Evolutionary conservation across 2,329 filamentous ascomycete species (phyloP).

Genomic region (Aspergillus pseudoviridinutans): DNA sequence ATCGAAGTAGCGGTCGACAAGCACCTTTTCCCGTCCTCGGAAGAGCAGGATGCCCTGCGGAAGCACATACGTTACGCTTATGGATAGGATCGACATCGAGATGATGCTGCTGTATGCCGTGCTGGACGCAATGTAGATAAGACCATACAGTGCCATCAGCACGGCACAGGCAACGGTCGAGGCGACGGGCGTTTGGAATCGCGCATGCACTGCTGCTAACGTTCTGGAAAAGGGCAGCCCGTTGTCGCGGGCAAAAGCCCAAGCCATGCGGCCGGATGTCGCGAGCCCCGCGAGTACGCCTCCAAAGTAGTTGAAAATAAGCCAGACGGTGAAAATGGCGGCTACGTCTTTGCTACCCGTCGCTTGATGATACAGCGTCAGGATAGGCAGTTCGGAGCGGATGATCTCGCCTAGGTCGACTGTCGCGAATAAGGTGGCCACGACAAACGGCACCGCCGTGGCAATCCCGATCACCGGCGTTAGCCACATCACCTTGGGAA

Average conservation of each 20-base stretch:
- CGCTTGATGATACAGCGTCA: constrained; percentile 17
- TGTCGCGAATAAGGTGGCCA: constrained; percentile 19
- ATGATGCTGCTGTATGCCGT: constrained; percentile 42
- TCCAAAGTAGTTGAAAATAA: constrained; percentile 39
- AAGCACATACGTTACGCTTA: constrained; percentile 39
- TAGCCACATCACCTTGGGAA: constrained; percentile 18
- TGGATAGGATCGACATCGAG: constrained; percentile 31
- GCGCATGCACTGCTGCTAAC: constrained; percentile 14
- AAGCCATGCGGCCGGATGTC: constrained; percentile 8
- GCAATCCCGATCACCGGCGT: constrained; percentile 17
- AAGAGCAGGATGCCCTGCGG: constrained; percentile 43
- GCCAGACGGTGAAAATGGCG: constrained; percentile 15
- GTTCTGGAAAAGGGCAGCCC: constrained; percentile 14
- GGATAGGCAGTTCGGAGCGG: constrained; percentile 15
- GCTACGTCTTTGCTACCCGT: constrained; percentile 9
- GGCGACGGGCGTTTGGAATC: constrained; percentile 32
- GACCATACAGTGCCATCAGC: constrained; percentile 42
- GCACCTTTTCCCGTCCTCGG: constrained; percentile 28
- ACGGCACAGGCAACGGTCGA: constrained; percentile 42
- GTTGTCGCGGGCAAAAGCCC: constrained; percentile 8
- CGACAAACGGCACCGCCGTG: constrained; percentile 14
- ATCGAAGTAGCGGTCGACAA: constrained; percentile 21
- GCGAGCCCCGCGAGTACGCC: constrained; percentile 17
- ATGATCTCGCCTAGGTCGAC: constrained; percentile 15
- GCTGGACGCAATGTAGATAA: constrained; percentile 27